phyloP scores from a whole-genome alignment of 768 basidiomycete species.

The Boletellus ananas region DNA sequence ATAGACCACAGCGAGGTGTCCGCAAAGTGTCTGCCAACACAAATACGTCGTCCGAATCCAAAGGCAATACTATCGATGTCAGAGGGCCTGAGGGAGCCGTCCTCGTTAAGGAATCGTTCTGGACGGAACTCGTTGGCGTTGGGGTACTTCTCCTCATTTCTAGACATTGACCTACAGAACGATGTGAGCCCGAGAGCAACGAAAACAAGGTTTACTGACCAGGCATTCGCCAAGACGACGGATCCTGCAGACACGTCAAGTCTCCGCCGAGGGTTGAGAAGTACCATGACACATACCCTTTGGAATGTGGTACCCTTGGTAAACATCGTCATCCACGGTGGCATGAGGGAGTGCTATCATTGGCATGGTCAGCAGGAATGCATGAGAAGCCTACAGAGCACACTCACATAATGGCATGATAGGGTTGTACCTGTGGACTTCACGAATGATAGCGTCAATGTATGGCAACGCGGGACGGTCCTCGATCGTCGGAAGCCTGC shows the following conservation, averaged over 20 bases:
- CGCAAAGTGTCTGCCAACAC: conserved; percentile 17
- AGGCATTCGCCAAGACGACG: background rate
- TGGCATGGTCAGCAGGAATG: background rate
- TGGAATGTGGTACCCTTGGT: conserved; percentile 9
- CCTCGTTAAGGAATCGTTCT: conserved; percentile 4
- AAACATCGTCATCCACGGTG: conserved; percentile 5
- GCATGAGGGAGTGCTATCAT: conserved; percentile 1
- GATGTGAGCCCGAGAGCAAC: too few species aligned
- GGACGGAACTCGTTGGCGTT: conserved; percentile 2
- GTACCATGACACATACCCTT: background rate
- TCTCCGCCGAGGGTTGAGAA: too few species aligned
- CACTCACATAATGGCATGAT: conserved; percentile 6
- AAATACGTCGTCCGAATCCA: conserved; percentile 26
- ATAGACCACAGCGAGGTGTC: conserved; percentile 7
- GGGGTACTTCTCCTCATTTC: conserved; percentile 3
- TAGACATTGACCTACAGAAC: conserved; percentile 1
- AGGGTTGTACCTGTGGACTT: conserved; percentile 2
- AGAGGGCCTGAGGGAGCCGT: conserved; percentile 1
- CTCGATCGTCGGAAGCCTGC: conserved; percentile 5
- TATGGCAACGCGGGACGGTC: conserved; percentile 7
- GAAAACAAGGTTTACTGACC: background rate
- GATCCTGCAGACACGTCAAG: background rate
- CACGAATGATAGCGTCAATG: conserved; percentile 8
- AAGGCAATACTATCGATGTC: conserved; percentile 7
- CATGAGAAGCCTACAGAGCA: background rate